Conservation (phyloP, 192 early-diverging fungal species). For the Rhizophagus prolifer region DNA sequence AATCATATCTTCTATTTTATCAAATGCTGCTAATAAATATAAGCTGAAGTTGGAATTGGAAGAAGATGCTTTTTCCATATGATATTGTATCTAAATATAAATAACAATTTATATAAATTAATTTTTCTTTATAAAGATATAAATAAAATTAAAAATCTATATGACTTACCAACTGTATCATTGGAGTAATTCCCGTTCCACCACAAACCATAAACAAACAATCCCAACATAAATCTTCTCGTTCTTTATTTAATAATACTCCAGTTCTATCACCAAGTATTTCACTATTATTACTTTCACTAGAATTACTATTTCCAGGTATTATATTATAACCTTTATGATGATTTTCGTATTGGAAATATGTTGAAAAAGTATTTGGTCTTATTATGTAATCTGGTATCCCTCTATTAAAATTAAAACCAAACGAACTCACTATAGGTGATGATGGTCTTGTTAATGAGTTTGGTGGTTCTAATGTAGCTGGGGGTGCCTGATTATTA, state of each 20-base stretch:
- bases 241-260: slow-evolving; percentile 21
- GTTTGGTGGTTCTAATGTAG: not conserved
- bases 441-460: not conserved
- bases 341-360: not conserved
- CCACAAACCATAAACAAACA: slow-evolving; percentile 27
- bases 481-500: not conserved
- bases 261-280: not conserved
- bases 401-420: too few relatives aligned
- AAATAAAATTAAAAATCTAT: not conserved
- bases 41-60: not conserved
- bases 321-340: not conserved
- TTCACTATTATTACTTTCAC: not conserved
- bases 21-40: slow-evolving; percentile 1
- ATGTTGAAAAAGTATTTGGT: not conserved
- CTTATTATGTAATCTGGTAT: not conserved
- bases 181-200: slow-evolving; percentile 24
- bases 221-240: slow-evolving; percentile 26
- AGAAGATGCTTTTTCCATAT: not conserved
- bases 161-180: slow-evolving; percentile 5
- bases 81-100: slow-evolving; percentile 3
- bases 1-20: not conserved
- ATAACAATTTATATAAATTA: not conserved
- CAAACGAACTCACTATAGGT: not conserved
- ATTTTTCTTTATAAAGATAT: not conserved
- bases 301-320: not conserved